Conservation (phyloP, 2,329 filamentous ascomycete genomes). For the Eutypella sp. region DNA sequence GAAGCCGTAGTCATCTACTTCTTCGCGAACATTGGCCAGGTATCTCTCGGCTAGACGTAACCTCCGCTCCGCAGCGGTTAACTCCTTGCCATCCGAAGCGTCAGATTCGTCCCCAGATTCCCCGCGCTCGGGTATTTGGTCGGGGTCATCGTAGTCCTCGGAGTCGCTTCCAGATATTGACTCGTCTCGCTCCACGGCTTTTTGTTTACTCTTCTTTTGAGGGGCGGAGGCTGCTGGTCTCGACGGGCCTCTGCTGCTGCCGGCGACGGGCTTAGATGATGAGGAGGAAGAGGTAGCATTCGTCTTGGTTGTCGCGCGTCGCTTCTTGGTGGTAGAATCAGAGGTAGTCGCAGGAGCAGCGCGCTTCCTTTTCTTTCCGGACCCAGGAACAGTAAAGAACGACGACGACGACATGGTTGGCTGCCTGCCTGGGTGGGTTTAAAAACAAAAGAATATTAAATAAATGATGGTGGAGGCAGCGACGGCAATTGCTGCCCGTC, state of each 20-base stretch:
- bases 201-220: slow-evolving; percentile 43
- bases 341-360: slow-evolving; percentile 34
- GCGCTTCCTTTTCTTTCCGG: slow-evolving; percentile 88
- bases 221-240: slow-evolving; percentile 35
- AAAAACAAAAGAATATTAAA: no score
- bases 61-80: slow-evolving; percentile 85
- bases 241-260: slow-evolving; percentile 39
- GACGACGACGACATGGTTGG: no score
- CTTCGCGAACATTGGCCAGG: slow-evolving; percentile 79
- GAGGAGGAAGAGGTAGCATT: no score
- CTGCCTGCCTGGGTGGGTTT: no score
- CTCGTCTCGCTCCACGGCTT: slow-evolving; percentile 46
- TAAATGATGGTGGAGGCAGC: no score
- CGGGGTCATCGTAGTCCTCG: slow-evolving; percentile 57
- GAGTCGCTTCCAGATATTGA: slow-evolving; percentile 84
- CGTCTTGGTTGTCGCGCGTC: slow-evolving; percentile 43
- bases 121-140: slow-evolving; percentile 35
- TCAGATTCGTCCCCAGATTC: slow-evolving; percentile 45
- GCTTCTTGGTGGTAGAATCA: slow-evolving; percentile 56
- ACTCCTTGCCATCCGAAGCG: slow-evolving; percentile 66
- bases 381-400: slow-evolving; percentile 86
- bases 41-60: slow-evolving; percentile 87
- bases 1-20: slow-evolving; percentile 75
- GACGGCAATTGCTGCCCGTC: not conserved
- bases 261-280: slow-evolving; percentile 18